These are phyloP conservation scores for Geoglossum glabrum DNA, from an alignment of 495 filamentous ascomycete species.

Conservation along the genomic window DNA sequence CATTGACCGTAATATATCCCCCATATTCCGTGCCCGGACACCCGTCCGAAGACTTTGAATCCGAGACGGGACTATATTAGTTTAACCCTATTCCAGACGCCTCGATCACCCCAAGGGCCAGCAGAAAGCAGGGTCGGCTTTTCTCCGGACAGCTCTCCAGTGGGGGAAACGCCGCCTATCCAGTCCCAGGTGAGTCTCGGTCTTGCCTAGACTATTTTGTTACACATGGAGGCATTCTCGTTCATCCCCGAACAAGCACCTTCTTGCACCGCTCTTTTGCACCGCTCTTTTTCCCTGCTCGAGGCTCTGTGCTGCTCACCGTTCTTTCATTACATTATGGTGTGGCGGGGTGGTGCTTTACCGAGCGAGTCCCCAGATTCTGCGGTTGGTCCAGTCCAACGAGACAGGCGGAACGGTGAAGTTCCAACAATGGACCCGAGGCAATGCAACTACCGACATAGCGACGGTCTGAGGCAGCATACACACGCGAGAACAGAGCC, in stretches of 20 bases:
- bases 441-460: neutral
- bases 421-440: neutral
- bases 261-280: neutral
- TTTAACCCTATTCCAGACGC: neutral
- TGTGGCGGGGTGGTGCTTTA: neutral
- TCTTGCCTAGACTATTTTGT: neutral
- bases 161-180: neutral
- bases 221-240: neutral
- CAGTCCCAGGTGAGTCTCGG: neutral
- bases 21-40: neutral
- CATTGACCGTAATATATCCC: neutral
- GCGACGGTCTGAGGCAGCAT: neutral
- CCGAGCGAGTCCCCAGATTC: conserved; percentile 1
- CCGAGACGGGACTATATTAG: neutral
- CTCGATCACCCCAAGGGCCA: neutral
- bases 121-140: neutral
- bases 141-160: neutral
- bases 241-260: neutral
- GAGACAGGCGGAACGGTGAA: neutral
- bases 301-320: neutral
- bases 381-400: neutral
- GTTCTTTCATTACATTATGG: neutral
- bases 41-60: neutral
- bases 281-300: neutral
- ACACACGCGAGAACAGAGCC: neutral